Evolutionary conservation across 108 stramenopile species (phyloP).

Genomic region (Nitzschia sp.): DNA sequence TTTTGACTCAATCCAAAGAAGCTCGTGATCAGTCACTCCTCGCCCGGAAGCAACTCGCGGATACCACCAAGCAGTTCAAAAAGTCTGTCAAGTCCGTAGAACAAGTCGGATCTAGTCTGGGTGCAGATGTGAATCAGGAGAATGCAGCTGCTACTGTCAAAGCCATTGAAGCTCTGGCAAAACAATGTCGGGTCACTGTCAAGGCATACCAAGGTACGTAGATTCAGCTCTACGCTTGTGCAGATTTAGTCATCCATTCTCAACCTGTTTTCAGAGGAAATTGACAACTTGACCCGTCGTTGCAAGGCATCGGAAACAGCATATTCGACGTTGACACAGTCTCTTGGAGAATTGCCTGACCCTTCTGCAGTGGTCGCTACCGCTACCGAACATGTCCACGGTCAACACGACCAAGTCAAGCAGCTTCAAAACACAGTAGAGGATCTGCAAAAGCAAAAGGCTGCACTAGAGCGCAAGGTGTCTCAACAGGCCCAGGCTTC

Average conservation of each 20-base stretch:
- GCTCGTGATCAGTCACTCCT: conserved; percentile 53
- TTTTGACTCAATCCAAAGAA: conserved; percentile 44
- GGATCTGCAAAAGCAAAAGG: conserved; percentile 55
- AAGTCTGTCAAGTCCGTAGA: conserved; percentile 69
- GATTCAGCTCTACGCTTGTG: too few relatives aligned
- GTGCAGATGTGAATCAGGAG: conserved; percentile 25
- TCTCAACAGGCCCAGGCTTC: conserved; percentile 10
- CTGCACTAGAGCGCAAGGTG: conserved; percentile 30
- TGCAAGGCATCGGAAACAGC: conserved; percentile 70
- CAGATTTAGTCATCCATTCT: conserved; percentile 1
- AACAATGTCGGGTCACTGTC: conserved; percentile 60
- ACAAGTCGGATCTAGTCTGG: conserved; percentile 22
- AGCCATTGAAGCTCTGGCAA: conserved; percentile 53
- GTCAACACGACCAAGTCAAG: conserved; percentile 51
- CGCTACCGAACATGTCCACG: conserved; percentile 46
- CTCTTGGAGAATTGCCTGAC: conserved; percentile 56
- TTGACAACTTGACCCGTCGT: conserved; percentile 75
- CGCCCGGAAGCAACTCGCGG: conserved; percentile 74
- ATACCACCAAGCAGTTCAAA: conserved; percentile 78
- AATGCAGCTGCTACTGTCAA: conserved; percentile 37
- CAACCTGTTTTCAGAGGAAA: conserved; percentile 51
- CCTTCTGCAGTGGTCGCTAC: conserved; percentile 41
- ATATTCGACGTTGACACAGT: conserved; percentile 45
- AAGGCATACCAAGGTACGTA: conserved; percentile 71
- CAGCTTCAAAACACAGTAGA: conserved; percentile 58